These are phyloP conservation scores for Lupinus albus DNA, from an alignment of 306 rosid genomes.

Conservation along the genomic window DNA sequence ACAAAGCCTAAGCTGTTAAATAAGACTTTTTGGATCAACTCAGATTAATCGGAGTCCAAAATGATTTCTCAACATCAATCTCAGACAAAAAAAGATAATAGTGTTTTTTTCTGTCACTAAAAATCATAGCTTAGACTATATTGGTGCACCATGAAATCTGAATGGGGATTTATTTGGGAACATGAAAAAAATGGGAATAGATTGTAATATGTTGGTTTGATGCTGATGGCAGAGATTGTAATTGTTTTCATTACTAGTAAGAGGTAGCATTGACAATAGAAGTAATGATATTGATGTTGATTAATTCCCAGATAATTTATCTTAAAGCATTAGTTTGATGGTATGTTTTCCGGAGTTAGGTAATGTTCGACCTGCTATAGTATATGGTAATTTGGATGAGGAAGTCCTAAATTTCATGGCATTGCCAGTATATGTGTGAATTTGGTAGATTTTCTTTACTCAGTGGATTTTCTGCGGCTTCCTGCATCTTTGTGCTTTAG, in stretches of 20 bases:
- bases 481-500: background rate
- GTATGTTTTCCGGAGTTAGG: background rate
- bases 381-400: background rate
- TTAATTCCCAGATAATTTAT: background rate
- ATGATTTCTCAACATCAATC: no score
- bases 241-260: background rate
- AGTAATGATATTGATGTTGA: background rate
- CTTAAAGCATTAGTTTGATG: background rate
- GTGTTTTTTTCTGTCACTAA: background rate
- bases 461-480: background rate
- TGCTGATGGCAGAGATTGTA: background rate
- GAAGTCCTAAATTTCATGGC: background rate
- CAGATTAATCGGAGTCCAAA: no score
- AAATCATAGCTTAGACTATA: background rate
- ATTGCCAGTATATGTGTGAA: background rate
- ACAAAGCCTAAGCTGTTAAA: no score
- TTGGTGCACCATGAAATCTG: background rate
- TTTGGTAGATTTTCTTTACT: slow-evolving; percentile 5
- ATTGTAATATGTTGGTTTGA: background rate
- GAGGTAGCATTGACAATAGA: background rate
- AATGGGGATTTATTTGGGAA: background rate
- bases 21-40: no score
- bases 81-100: no score
- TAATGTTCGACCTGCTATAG: background rate
- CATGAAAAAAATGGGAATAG: background rate